phyloP scores from a whole-genome alignment of 305 asterid species.

The Striga hermonthica region DNA sequence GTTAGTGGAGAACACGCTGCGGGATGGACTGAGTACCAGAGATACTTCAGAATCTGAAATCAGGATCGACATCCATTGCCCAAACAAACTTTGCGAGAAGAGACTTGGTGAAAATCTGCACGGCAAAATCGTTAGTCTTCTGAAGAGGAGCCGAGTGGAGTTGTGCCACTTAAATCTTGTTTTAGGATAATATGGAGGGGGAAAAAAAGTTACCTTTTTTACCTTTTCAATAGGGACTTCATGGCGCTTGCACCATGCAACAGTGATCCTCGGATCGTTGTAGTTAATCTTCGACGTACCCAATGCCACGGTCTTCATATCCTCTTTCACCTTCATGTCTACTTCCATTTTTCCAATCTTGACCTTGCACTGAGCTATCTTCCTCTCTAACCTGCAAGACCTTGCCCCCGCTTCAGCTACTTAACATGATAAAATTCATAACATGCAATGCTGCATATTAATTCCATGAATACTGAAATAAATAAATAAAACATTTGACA shows the following conservation, averaged over 20 bases:
- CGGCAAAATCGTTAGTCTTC: not conserved
- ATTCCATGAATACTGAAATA: not conserved
- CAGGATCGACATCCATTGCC: constrained; percentile 98
- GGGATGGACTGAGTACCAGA: constrained; percentile 26
- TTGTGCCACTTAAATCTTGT: not conserved
- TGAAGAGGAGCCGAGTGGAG: not conserved
- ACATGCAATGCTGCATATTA: constrained; percentile 9
- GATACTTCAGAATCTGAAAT: constrained; percentile 63
- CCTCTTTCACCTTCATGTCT: constrained; percentile 80
- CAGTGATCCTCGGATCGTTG: constrained; percentile 95
- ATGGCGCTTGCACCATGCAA: constrained; percentile 98
- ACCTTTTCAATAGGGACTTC: constrained; percentile 99
- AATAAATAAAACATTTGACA: not conserved
- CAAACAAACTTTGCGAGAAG: constrained; percentile 89
- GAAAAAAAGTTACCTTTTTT: constrained; percentile 46
- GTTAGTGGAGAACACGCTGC: constrained; percentile 11
- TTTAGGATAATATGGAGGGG: not conserved
- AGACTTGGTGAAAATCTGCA: constrained; percentile 97
- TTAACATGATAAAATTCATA: not conserved
- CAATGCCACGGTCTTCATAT: constrained; percentile 81
- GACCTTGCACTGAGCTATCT: constrained; percentile 63
- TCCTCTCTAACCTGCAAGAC: constrained; percentile 70
- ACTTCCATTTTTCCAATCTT: constrained; percentile 83
- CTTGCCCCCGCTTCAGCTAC: constrained; percentile 29
- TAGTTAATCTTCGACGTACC: constrained; percentile 96